Base-by-base conservation (phyloP, 2,329 filamentous ascomycete genomes). In the Colletotrichum neosansevieriae region DNA sequence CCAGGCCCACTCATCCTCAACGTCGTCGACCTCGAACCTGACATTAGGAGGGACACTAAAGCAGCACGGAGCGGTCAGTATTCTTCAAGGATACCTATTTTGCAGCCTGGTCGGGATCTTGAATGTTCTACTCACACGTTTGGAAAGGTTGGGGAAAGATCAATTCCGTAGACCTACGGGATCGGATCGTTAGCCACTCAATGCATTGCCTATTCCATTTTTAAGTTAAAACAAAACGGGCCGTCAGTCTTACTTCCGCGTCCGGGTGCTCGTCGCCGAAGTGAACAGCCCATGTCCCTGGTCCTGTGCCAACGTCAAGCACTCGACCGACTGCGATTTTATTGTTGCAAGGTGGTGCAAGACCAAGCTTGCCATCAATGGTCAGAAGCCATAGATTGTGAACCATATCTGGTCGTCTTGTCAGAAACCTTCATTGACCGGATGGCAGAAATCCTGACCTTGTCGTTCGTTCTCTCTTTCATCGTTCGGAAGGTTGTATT, bases 11-110 rank as follows among this genome's bases (percentile, higher is more conserved):
- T 73, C 70, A 34, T 75, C 72, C 36, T 78, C 76, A 0, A 74
- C 69, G 59, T 81, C 79, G 61, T 81, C 78, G 53, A 81, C 72
- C 50, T 81, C 77, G 66, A 85, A 85, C 9, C 72, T 72, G 38
- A 82, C 76, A 66, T 86, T 86, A 0, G 80, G 78, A 0, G 83
- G 82, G 2, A 82, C 79, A 57, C 72, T 29, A 50, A 13, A 1
- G 24, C 24, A 24, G 24, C 24, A 24, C 4, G 4, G 24, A 24
- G 24, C 4, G 4, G 24, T 24, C 24, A 24, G 24, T 24, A 24
- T 24, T 24, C 24, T 24, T 4, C 3, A 4, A 5, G 45, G 3
- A 6, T 3, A 9, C 5, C 3, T 15, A 12, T 15, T 40, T 6
- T 40, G 38, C 10, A 40, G 10, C 38, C 10, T 11, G 38, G 5